A percentile compares a stretch with the other conserved stretches of the same genome.
Evolutionary conservation across 2,329 filamentous ascomycete species (phyloP).

Genomic region (Lecanoromycetidae sp.): DNA sequence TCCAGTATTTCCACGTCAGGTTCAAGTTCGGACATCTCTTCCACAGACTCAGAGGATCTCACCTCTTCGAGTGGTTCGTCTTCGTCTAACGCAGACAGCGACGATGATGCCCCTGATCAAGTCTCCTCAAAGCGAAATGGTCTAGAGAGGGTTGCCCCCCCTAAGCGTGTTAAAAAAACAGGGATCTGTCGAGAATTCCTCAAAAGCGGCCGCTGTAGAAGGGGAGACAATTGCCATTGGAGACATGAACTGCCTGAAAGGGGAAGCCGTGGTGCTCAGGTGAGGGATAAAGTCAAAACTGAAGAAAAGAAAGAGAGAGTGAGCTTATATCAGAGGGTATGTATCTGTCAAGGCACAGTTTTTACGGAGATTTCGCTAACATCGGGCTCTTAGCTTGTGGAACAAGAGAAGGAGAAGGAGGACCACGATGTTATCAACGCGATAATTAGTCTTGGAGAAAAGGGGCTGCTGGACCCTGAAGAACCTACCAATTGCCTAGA

Average conservation of each 20-base stretch:
- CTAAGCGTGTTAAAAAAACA: constrained; percentile 25
- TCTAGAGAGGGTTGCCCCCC: constrained; percentile 30
- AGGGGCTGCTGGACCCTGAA: constrained; percentile 29
- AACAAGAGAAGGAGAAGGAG: constrained; percentile 34
- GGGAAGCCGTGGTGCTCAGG: constrained; percentile 19
- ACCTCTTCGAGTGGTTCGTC: constrained; percentile 29
- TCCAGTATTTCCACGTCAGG: background rate
- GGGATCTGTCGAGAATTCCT: constrained; percentile 31
- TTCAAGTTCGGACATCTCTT: constrained; percentile 12
- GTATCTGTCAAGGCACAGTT: constrained; percentile 16
- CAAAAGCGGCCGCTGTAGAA: constrained; percentile 31
- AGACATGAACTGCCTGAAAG: constrained; percentile 28
- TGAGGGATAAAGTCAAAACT: constrained; percentile 21
- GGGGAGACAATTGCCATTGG: constrained; percentile 32
- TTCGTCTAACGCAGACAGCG: constrained; percentile 13
- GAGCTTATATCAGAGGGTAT: constrained; percentile 33
- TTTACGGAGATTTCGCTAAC: no score
- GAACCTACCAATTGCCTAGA: background rate
- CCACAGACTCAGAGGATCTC: constrained; percentile 16
- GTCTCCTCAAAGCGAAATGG: constrained; percentile 29
- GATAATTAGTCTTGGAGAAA: constrained; percentile 35
- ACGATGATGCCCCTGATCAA: constrained; percentile 28
- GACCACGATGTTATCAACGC: constrained; percentile 27
- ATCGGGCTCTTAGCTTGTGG: constrained; percentile 29
- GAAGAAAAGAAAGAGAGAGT: constrained; percentile 23